phyloP scores from a whole-genome alignment of 345 rosid genomes.

The Arabis alpina region DNA sequence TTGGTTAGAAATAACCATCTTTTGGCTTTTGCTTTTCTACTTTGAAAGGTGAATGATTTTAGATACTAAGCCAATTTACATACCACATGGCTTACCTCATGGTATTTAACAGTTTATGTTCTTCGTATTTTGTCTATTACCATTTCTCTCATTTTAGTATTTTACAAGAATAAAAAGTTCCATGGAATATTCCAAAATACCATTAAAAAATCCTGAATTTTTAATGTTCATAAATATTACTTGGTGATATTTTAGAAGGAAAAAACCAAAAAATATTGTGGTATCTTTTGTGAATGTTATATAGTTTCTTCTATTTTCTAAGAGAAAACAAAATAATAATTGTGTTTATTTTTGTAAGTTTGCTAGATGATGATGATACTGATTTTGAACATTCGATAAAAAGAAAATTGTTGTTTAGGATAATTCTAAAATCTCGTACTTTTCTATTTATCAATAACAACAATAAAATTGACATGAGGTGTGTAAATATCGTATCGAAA shows the following conservation, averaged over 20 bases:
- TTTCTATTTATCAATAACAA: background rate
- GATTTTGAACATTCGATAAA: background rate
- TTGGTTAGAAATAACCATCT: constrained; percentile 23
- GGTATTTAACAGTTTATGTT: background rate
- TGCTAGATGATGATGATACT: constrained; percentile 1
- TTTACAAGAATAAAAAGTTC: background rate
- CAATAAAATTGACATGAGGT: constrained; percentile 3
- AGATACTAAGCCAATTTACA: constrained; percentile 14
- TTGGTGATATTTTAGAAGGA: too few relatives aligned
- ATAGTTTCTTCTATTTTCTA: too few relatives aligned
- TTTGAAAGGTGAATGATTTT: constrained; percentile 13
- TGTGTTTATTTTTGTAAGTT: background rate
- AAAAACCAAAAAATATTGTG: too few relatives aligned
- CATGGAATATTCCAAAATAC: constrained; percentile 31
- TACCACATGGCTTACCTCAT: constrained; percentile 4
- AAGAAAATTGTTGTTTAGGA: constrained; percentile 6
- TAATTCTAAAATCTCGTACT: background rate
- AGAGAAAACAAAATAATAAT: too few relatives aligned
- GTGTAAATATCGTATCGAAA: constrained; percentile 5
- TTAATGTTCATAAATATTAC: too few relatives aligned
- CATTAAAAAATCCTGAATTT: background rate
- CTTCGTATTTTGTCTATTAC: background rate
- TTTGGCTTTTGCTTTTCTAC: constrained; percentile 36
- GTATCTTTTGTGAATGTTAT: too few relatives aligned
- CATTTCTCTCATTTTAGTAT: background rate